phyloP scores from a whole-genome alignment of 2,329 filamentous ascomycete species.

The Xylaria multiplex region DNA sequence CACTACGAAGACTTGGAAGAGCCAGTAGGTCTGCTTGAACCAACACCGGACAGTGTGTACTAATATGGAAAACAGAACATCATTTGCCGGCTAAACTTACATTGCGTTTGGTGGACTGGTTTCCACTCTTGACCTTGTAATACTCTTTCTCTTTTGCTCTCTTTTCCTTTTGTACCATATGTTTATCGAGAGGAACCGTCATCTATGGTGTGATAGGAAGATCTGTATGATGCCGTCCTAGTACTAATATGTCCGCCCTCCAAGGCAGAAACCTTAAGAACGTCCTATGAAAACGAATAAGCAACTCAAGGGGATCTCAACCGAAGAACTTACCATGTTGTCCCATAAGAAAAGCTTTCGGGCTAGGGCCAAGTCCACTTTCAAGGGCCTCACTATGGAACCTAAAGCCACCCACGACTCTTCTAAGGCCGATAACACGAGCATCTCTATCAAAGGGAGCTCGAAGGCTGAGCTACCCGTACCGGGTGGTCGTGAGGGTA shows the following conservation, averaged over 20 bases:
- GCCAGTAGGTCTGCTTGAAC: background rate
- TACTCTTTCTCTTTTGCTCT: background rate
- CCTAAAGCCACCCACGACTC: constrained; percentile 16
- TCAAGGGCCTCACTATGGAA: constrained; percentile 30
- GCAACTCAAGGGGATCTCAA: background rate
- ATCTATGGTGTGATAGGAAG: background rate
- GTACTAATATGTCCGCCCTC: constrained; percentile 1
- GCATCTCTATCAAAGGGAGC: background rate
- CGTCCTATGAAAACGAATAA: background rate
- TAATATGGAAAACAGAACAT: constrained; percentile 9
- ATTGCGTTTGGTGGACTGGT: background rate
- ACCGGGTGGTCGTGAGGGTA: constrained; percentile 2
- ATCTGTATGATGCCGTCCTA: background rate
- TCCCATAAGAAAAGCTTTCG: constrained; percentile 24
- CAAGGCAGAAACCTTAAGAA: constrained; percentile 5
- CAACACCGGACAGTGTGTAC: background rate
- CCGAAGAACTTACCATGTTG: constrained; percentile 17
- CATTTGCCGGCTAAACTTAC: constrained; percentile 9
- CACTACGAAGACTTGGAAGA: constrained; percentile 5
- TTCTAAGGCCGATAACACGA: constrained; percentile 3
- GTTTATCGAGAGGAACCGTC: background rate
- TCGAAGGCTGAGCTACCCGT: background rate
- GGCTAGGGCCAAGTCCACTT: constrained; percentile 18
- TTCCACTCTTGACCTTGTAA: constrained; percentile 26
- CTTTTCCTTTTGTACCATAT: background rate